Evolutionary conservation across 371 early-diverging fungal species (phyloP).

Genomic region (Mucor sp.): DNA sequence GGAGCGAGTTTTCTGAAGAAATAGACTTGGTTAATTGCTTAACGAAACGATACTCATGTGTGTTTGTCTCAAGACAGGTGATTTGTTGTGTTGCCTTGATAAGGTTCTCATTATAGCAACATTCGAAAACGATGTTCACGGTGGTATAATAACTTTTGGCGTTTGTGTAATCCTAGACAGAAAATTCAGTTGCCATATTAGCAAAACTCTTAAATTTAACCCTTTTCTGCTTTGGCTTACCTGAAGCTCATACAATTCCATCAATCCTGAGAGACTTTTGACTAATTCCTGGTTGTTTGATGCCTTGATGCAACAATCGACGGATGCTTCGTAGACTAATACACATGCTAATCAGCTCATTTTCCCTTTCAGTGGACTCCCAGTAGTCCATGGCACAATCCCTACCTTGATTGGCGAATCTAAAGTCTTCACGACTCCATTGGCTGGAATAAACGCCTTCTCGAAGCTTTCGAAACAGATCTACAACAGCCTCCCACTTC

Average conservation of each 20-base stretch:
- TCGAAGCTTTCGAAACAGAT: slow-evolving; percentile 21
- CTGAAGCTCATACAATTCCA: slow-evolving; percentile 13
- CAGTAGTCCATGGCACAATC: background rate
- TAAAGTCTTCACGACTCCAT: slow-evolving; percentile 16
- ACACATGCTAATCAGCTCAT: too few species aligned
- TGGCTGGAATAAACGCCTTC: slow-evolving; percentile 25
- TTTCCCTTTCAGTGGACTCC: too few species aligned
- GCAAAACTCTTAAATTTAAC: slow-evolving; percentile 3
- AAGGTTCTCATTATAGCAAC: slow-evolving; percentile 5
- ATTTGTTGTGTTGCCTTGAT: background rate
- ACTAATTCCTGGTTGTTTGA: slow-evolving; percentile 17
- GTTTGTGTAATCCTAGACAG: background rate
- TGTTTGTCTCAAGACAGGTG: background rate
- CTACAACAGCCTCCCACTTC: slow-evolving; percentile 20
- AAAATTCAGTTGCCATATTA: background rate
- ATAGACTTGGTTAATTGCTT: slow-evolving; percentile 8
- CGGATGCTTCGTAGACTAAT: slow-evolving; percentile 26
- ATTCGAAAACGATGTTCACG: slow-evolving; percentile 10
- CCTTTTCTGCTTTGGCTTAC: background rate
- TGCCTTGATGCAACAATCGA: slow-evolving; percentile 16
- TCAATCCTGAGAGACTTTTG: slow-evolving; percentile 15
- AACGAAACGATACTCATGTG: slow-evolving; percentile 18
- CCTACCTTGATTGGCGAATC: slow-evolving; percentile 22
- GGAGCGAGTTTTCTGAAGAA: slow-evolving; percentile 6
- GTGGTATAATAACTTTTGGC: slow-evolving; percentile 5